Evolutionary conservation across 2,329 filamentous ascomycete genomes (phyloP).

Genomic region (Mollisiaceae sp.): DNA sequence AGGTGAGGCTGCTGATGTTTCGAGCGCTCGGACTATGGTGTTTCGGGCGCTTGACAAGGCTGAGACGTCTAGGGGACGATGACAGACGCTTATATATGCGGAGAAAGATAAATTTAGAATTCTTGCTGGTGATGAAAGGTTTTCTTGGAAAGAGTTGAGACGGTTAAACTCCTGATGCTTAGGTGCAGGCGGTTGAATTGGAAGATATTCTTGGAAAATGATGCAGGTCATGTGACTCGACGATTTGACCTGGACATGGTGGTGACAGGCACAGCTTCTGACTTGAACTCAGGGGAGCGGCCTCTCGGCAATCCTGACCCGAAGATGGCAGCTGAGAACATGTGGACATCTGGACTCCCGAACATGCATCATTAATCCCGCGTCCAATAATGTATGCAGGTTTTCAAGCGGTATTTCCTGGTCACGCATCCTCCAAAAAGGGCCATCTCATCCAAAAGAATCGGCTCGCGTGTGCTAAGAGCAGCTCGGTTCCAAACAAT

Average conservation of each 20-base stretch:
- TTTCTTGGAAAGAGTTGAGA: neutral
- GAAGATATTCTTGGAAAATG: constrained; percentile 14
- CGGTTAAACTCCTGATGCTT: constrained; percentile 11
- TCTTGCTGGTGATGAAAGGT: neutral
- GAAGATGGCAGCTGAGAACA: neutral
- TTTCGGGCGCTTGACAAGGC: constrained; percentile 28
- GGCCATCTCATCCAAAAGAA: constrained; percentile 12
- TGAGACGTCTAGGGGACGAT: constrained; percentile 19
- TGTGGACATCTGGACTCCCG: constrained; percentile 7
- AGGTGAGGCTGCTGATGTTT: constrained; percentile 34
- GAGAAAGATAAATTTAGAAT: constrained; percentile 7
- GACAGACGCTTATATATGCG: constrained; percentile 3
- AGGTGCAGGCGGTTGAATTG: neutral
- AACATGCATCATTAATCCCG: neutral
- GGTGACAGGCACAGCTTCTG: neutral
- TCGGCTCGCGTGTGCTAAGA: constrained; percentile 14
- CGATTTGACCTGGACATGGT: neutral
- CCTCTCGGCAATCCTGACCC: neutral
- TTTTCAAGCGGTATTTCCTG: constrained; percentile 14
- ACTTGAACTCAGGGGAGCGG: neutral
- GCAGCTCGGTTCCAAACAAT: constrained; percentile 24
- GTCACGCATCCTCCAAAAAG: constrained; percentile 19
- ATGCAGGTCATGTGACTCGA: constrained; percentile 13
- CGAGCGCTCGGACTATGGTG: constrained; percentile 28
- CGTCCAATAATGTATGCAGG: constrained; percentile 10